Evolutionary conservation across 495 filamentous ascomycete species (phyloP), one percentile per base, ranked within the genome.

Genomic region (Penicillium egyptiacum): DNA sequence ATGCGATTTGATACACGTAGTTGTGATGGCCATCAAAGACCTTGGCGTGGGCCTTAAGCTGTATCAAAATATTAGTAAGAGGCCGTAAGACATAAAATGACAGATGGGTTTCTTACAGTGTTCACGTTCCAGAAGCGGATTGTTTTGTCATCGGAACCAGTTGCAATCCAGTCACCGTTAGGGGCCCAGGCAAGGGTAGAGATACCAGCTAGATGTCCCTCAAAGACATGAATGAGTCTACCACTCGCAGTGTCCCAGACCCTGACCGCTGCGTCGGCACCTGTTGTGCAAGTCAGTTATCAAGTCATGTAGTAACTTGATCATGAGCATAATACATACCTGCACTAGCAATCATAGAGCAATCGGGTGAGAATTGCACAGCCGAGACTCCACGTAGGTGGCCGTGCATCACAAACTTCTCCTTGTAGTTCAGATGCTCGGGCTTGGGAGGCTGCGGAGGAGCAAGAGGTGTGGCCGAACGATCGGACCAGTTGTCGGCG

Each of bases 91-190:
- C 72, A 26, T 17, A 16, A 11, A 30, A 52, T 3, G 17, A 12
- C 3, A 14, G 10, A 35, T 3, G 3, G 5, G 44, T 5, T 19
- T 23, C 81, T 72, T 56, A 89, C 89, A 0, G 89, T 93, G 14
- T 83, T 74, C 17, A 90, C 80, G 69, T 96, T 88, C 94, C 94
- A 98, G 5, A 98, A 78, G 2, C 94, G 83, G 55, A 98, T 97
- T 0, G 89, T 86, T 70, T 98, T 98, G 79, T 98, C 94, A 70
- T 98, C 94, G 25, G 88, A 92, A 10, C 94, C 94, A 17, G 91
- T 92, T 0, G 92, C 95, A 44, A 98, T 80, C 3, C 86, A 88
- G 61, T 85, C 81, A 39, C 87, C 90, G 70, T 96, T 91, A 2
- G 95, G 93, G 47, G 85, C 83, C 94, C 94, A 98, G 30, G 92